Base-by-base conservation (phyloP, 2,329 filamentous ascomycete species). In the Mariannaea sp. region DNA sequence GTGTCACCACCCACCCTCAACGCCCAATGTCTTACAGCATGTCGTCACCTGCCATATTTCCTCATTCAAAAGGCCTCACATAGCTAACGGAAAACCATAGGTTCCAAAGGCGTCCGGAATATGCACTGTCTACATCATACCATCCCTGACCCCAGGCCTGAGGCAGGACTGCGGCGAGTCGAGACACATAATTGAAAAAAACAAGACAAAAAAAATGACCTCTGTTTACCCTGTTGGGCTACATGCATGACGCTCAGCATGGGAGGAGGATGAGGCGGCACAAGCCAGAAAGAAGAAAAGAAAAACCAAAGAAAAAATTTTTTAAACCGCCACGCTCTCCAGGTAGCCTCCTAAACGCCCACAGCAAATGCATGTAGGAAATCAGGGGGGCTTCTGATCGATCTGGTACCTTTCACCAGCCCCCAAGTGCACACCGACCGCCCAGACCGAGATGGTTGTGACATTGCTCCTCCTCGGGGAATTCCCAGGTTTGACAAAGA, bases 21-120 rank as follows among this genome's bases (percentile, higher is more conserved):
- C 17, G 12, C 20, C 22, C 24, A 10, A 22, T 39, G 17, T n/a
- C 10, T 19, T 20, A 35, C 22, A 16, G 14, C 16, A 5, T 19
- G 22, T 35, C 17, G 6, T 39, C 44, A 12, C 27, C 33, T 30
- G 33, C 7, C 24, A 14, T 16, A 12, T 40, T n/a, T 35, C n/a
- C 30, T 32, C 30, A 14, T 32, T 41, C 42, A 42, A 53, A 53
- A 47, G 38, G 13, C 49, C 42, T 36, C 49, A 48, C 43, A n/a
- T 38, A 26, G 19, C n/a, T n/a, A 29, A 7, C 42, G 30, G 20
- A 22, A 22, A 35, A 39, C 38, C 24, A n/a, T 35, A 20, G 20
- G 41, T 40, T 42, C 29, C 49, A 26, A 51, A 51, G 33, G 22
- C 41, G 17, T 45, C 41, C 29, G 33, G 38, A 49, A 49, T 12